These are phyloP conservation scores for Pseudogymnoascus sp. DNA, from an alignment of 2,329 filamentous ascomycete genomes.

Conservation along the genomic window DNA sequence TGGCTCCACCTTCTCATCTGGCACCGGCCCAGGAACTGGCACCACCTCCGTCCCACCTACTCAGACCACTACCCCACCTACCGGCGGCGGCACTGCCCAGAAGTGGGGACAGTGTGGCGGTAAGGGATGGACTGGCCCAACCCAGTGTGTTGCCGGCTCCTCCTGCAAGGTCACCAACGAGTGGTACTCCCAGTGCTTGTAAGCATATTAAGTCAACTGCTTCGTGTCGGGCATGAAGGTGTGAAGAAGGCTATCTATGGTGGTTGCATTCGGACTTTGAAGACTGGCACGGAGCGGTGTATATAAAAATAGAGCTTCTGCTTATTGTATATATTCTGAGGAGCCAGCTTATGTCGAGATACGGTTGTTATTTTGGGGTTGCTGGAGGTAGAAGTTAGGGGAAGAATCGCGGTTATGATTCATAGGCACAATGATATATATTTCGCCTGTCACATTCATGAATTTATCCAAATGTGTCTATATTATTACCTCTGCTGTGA, in stretches of 20 bases:
- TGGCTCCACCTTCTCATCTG: slow-evolving; percentile 23
- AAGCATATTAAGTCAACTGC: not conserved
- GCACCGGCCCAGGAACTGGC: not conserved
- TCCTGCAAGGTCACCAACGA: slow-evolving; percentile 17
- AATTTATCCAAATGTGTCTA: not conserved
- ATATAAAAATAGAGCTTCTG: slow-evolving; percentile 7
- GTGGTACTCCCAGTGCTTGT: slow-evolving; percentile 25
- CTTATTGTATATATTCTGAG: slow-evolving; percentile 1
- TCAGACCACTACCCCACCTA: not conserved
- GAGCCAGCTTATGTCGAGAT: not conserved
- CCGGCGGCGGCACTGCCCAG: not conserved
- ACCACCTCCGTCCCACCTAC: slow-evolving; percentile 1
- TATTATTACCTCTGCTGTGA: not conserved
- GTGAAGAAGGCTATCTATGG: not conserved
- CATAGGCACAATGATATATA: not conserved
- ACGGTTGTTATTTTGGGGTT: not conserved
- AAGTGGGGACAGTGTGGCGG: slow-evolving; percentile 14
- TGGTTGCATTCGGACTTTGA: not conserved
- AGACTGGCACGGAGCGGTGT: not conserved
- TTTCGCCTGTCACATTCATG: not conserved
- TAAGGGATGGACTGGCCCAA: slow-evolving; percentile 18
- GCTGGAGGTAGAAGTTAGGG: not conserved
- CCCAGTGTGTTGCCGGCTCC: slow-evolving; percentile 17
- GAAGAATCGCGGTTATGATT: not conserved
- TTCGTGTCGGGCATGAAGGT: not conserved